Percentiles rank a stretch among this genome's conserved stretches.
Evolutionary conservation across 129 eudicot species (phyloP).

Genomic region (Helichrysum umbraculigerum): DNA sequence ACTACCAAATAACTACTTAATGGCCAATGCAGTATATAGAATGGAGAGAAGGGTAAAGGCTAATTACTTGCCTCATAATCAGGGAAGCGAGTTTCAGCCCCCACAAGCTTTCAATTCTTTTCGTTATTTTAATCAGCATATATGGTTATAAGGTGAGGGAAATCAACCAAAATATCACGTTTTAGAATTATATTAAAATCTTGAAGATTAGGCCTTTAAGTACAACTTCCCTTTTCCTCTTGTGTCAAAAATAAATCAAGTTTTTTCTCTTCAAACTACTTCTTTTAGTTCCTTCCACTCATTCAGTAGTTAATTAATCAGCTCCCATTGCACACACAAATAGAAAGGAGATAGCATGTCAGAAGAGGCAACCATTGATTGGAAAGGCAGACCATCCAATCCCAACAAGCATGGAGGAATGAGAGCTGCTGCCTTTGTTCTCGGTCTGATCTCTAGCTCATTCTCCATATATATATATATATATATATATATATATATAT

Average conservation of each 20-base stretch:
- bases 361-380: slow-evolving; percentile 42
- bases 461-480: not conserved
- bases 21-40: not conserved
- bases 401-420: slow-evolving; percentile 75
- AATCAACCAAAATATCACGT: no score
- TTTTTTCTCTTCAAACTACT: not conserved
- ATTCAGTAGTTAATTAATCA: not conserved
- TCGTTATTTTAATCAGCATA: not conserved
- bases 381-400: slow-evolving; percentile 82
- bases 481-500: no score
- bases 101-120: not conserved
- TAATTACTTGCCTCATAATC: not conserved
- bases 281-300: not conserved
- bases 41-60: not conserved
- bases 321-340: not conserved
- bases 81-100: slow-evolving; percentile 3
- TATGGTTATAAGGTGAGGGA: no score
- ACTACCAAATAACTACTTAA: not conserved
- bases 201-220: not conserved
- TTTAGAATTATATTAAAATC: no score
- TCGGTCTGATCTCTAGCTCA: slow-evolving; percentile 42
- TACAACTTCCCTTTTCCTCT: not conserved
- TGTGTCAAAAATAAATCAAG: not conserved
- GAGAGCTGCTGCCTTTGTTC: slow-evolving; percentile 81
- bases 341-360: not conserved